A percentile compares a stretch with the other conserved stretches of the same genome.
Conservation (phyloP, 2,329 filamentous ascomycete species). For the Talaromyces rugulosus region DNA sequence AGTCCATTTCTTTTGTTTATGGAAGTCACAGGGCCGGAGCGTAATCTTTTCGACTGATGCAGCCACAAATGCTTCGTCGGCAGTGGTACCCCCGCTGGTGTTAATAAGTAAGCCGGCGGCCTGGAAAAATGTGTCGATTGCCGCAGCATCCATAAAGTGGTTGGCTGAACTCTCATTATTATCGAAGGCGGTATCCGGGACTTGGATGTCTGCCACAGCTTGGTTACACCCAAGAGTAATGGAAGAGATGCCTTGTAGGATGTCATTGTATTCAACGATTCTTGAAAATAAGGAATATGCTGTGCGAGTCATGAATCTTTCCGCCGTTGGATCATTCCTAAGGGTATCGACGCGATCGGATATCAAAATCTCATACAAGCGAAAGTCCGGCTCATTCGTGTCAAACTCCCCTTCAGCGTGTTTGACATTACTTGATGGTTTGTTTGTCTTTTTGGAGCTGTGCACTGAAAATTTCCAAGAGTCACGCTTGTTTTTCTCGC, state of each 20-base stretch:
- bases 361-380: background rate
- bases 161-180: background rate
- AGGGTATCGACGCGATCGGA: background rate
- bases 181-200: background rate
- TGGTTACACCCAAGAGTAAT: background rate
- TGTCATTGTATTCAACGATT: background rate
- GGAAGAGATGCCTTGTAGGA: background rate
- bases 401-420: background rate
- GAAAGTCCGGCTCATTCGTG: background rate
- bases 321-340: background rate
- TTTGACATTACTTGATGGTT: background rate
- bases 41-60: background rate
- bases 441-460: background rate
- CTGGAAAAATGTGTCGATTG: background rate
- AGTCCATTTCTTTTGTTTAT: background rate
- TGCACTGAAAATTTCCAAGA: background rate
- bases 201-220: background rate
- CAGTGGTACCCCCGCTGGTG: background rate
- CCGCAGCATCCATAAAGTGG: background rate
- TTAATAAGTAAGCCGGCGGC: background rate
- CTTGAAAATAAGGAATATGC: background rate
- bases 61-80: background rate
- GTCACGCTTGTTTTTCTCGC: background rate
- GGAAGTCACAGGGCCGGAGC: background rate
- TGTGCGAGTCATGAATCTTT: background rate